Conservation (phyloP, 2,329 filamentous ascomycete species). For the Alternaria angustiovoidea region DNA sequence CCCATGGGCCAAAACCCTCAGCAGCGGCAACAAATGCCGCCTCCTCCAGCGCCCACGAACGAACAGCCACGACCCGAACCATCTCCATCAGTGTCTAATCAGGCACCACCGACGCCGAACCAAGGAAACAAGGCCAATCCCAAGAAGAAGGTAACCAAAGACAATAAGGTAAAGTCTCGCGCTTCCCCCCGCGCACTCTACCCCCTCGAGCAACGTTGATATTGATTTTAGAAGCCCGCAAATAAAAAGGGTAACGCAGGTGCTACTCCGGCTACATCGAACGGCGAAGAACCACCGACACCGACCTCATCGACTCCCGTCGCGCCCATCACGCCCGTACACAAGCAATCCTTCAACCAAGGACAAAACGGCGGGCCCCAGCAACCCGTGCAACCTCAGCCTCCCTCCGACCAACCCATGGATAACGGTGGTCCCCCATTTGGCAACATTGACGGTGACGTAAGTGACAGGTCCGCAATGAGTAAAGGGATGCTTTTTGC, state of each 20-base stretch:
- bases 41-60: conserved; percentile 56
- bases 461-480: conserved; percentile 27
- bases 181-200: conserved; percentile 13
- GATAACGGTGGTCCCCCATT: conserved; percentile 49
- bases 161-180: conserved; percentile 71
- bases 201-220: conserved; percentile 42
- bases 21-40: conserved; percentile 67
- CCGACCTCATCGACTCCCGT: conserved; percentile 59
- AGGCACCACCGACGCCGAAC: conserved; percentile 77
- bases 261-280: conserved; percentile 53
- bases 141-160: conserved; percentile 76
- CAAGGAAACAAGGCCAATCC: conserved; percentile 76
- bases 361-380: conserved; percentile 47
- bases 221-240: conserved; percentile 51
- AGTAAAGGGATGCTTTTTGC: background rate
- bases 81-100: conserved; percentile 56
- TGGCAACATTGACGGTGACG: conserved; percentile 50
- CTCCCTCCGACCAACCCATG: conserved; percentile 46
- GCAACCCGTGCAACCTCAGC: conserved; percentile 44
- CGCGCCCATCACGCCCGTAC: conserved; percentile 58
- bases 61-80: conserved; percentile 56
- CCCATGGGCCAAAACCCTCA: conserved; percentile 72
- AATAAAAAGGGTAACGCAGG: conserved; percentile 51
- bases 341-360: conserved; percentile 48
- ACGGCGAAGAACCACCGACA: conserved; percentile 57